Percentiles rank a stretch among this genome's conserved stretches.
These are phyloP conservation scores for Bryoglossum gracile DNA, from an alignment of 495 filamentous ascomycete genomes.

Conservation along the genomic window DNA sequence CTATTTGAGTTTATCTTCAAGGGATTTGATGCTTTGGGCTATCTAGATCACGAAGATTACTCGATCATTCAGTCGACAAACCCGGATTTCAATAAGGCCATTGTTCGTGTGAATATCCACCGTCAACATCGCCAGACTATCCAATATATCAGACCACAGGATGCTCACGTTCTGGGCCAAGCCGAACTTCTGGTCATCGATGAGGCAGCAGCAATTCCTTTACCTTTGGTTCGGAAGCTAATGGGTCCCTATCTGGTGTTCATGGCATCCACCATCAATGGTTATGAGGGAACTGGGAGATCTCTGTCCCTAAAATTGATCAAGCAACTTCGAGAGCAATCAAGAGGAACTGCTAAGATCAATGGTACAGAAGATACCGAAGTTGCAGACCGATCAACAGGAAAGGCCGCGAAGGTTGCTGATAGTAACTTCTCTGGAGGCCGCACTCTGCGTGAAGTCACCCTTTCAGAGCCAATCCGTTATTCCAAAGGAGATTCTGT, in stretches of 20 bases:
- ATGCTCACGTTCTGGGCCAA: conserved; percentile 89
- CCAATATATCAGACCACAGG: conserved; percentile 95
- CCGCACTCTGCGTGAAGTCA: conserved; percentile 86
- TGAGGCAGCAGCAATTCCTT: conserved; percentile 93
- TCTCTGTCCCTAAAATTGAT: conserved; percentile 95
- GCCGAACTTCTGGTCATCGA: conserved; percentile 96
- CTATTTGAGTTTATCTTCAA: conserved; percentile 98
- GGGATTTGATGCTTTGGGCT: conserved; percentile 89
- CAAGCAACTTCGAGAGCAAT: conserved; percentile 93
- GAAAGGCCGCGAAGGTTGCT: conserved; percentile 54
- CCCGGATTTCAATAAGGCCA: conserved; percentile 97
- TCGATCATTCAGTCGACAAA: conserved; percentile 98
- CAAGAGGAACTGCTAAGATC: conserved; percentile 49
- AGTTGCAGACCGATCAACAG: conserved; percentile 65
- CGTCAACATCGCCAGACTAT: conserved; percentile 96
- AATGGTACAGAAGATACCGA: conserved; percentile 48
- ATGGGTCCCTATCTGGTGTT: conserved; percentile 99
- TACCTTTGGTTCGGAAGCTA: conserved; percentile 85
- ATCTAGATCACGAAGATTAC: conserved; percentile 92
- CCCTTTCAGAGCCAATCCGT: conserved; percentile 85
- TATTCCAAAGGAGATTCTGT: conserved; percentile 88
- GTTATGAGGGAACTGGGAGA: conserved; percentile 95
- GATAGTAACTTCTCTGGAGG: conserved; percentile 54
- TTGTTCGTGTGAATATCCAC: conserved; percentile 94
- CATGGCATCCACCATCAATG: conserved; percentile 99